Percentiles rank a stretch among this genome's conserved stretches.
Evolutionary conservation across 2,329 filamentous ascomycete species (phyloP).

Genomic region (Nannizzia gypsea): DNA sequence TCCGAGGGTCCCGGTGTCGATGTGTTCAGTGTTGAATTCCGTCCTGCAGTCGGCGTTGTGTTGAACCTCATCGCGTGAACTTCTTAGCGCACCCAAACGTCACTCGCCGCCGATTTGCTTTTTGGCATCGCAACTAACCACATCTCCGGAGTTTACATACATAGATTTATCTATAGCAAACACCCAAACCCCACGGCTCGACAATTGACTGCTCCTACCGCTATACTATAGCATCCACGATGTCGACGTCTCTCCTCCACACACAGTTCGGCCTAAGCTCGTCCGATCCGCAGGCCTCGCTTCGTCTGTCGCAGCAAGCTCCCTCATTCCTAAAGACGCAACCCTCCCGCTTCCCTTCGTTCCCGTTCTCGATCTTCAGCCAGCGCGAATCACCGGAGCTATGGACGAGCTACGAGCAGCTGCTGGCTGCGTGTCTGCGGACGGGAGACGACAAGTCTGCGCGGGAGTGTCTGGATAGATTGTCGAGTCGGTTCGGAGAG

Average conservation of each 20-base stretch:
- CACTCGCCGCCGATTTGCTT: background rate
- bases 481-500: constrained; percentile 68
- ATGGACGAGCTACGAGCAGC: constrained; percentile 78
- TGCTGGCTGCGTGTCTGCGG: constrained; percentile 71
- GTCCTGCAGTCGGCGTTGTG: background rate
- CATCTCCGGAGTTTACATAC: background rate
- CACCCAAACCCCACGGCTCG: background rate
- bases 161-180: background rate
- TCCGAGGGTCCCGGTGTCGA: background rate
- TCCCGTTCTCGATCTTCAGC: constrained; percentile 41
- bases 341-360: constrained; percentile 37
- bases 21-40: no score
- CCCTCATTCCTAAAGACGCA: constrained; percentile 37
- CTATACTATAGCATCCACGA: background rate
- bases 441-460: constrained; percentile 74
- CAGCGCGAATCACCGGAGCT: constrained; percentile 60
- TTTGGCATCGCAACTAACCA: background rate
- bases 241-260: background rate
- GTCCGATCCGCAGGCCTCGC: constrained; percentile 37
- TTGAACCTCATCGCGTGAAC: background rate
- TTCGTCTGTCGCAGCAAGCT: constrained; percentile 34
- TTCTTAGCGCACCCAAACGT: background rate
- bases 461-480: constrained; percentile 58
- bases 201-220: background rate
- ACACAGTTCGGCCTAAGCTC: constrained; percentile 12